A percentile compares a stretch with the other conserved stretches of the same genome.
Conservation (phyloP, 2,329 filamentous ascomycete species). For the Thermothelomyces thermophilus region DNA sequence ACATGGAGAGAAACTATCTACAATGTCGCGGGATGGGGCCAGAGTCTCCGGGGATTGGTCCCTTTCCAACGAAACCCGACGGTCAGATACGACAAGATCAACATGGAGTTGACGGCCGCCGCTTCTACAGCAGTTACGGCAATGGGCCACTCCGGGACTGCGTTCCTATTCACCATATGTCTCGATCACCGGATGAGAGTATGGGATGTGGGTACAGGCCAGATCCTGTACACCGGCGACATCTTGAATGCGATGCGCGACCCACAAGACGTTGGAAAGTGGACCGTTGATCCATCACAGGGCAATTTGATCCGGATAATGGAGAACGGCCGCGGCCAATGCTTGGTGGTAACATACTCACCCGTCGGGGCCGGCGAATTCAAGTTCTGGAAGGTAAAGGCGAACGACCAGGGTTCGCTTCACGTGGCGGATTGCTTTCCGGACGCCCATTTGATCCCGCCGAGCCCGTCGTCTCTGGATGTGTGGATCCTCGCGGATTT, state of each 20-base stretch:
- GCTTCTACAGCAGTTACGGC: conserved; percentile 53
- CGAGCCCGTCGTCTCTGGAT: conserved; percentile 62
- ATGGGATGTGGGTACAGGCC: conserved; percentile 82
- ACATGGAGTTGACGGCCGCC: conserved; percentile 61
- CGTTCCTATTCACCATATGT: conserved; percentile 70
- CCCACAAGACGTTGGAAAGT: conserved; percentile 63
- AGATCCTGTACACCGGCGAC: conserved; percentile 69
- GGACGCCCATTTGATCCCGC: conserved; percentile 55
- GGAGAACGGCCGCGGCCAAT: conserved; percentile 46
- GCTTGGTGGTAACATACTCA: conserved; percentile 72
- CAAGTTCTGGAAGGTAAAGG: conserved; percentile 79
- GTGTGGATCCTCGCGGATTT: conserved; percentile 80
- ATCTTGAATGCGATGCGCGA: conserved; percentile 62
- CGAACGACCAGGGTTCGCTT: conserved; percentile 57
- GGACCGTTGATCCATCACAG: conserved; percentile 73
- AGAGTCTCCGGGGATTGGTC: conserved; percentile 59
- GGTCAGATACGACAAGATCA: conserved; percentile 55
- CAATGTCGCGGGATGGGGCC: conserved; percentile 65
- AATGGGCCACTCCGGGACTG: conserved; percentile 42
- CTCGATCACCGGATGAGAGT: conserved; percentile 83
- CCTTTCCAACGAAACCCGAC: conserved; percentile 60
- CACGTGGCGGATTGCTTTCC: conserved; percentile 68
- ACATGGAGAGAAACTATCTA: conserved; percentile 68
- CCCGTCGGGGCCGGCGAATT: conserved; percentile 84
- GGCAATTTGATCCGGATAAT: conserved; percentile 69